Base-by-base conservation (phyloP, 2,329 filamentous ascomycete species). In the Malbranchea zuffiana region DNA sequence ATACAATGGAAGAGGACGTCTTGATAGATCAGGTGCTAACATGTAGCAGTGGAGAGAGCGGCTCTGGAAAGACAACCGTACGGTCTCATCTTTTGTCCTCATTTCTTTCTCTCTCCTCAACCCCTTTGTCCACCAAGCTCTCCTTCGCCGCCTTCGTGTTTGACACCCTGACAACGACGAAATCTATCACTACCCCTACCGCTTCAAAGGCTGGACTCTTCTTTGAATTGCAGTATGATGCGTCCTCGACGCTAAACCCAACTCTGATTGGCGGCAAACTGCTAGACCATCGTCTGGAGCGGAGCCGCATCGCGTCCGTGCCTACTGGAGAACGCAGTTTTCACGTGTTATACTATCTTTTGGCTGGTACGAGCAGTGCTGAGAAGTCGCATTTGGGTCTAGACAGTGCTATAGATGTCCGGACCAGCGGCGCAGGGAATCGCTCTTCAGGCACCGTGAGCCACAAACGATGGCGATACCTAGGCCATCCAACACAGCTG, bases 291-390 rank as follows among this genome's bases (percentile, higher is more conserved):
- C 76, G 90, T 48, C 67, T 98, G 32, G 90, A 98, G 62, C 72
- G 90, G 40, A 94, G 86, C 62, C 76, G 90, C 45, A 86, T 98
- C 45, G 78, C 90, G 18, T 77, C 85, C 26, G 87, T 96, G 0
- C 90, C 90, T 1, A 94, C 90, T 0, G 90, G 90, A 50, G 90
- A 98, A 63, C 80, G 90, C 29, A 96, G 90, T 59, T 96, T 95
- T 57, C 90, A 98, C 60, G 74, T 93, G 17, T 69, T 98, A 6
- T 98, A 98, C 66, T 98, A 98, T 57, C 75, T 98, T 3, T 67
- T 98, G 19, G 82, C 88, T 1, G 90, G 90, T 39, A 96, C 90
- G 8, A 95, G 86, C 50, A 71, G 76, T 3, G 84, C 85, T 3
- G 90, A 98, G 59, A 95, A 88, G 67, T 60, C 79, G 8, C 90